Evolutionary conservation across 495 filamentous ascomycete genomes (phyloP).

Genomic region (Penicillium antarcticum): DNA sequence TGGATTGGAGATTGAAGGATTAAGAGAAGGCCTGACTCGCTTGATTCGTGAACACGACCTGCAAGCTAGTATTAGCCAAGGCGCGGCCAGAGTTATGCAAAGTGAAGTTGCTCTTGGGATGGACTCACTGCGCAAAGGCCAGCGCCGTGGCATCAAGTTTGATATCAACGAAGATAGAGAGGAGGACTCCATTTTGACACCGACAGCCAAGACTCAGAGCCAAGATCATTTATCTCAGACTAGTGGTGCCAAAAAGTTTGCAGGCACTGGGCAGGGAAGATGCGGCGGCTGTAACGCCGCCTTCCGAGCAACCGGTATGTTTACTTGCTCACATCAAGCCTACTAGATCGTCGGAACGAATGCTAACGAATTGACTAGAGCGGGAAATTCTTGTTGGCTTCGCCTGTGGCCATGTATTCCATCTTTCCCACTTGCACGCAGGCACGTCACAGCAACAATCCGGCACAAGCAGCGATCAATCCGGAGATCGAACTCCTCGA

Average conservation of each 20-base stretch:
- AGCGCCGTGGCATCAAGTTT: slow-evolving; percentile 82
- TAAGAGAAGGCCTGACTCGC: slow-evolving; percentile 76
- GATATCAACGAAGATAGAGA: slow-evolving; percentile 55
- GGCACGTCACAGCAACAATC: slow-evolving; percentile 32
- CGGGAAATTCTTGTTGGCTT: slow-evolving; percentile 82
- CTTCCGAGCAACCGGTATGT: slow-evolving; percentile 52
- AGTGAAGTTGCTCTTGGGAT: slow-evolving; percentile 85
- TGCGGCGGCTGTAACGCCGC: slow-evolving; percentile 61
- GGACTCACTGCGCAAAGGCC: slow-evolving; percentile 70
- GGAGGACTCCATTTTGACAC: slow-evolving; percentile 27
- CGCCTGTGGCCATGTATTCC: slow-evolving; percentile 88
- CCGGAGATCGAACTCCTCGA: slow-evolving; percentile 28
- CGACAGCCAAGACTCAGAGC: slow-evolving; percentile 33
- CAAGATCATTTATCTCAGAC: slow-evolving; percentile 10
- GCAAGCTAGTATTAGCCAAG: slow-evolving; percentile 83
- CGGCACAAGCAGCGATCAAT: slow-evolving; percentile 8
- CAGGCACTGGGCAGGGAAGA: slow-evolving; percentile 27
- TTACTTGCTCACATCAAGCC: background rate
- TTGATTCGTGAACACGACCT: slow-evolving; percentile 93
- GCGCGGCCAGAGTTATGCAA: slow-evolving; percentile 80
- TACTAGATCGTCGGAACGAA: background rate
- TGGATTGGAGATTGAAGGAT: slow-evolving; percentile 84
- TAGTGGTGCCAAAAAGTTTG: slow-evolving; percentile 20
- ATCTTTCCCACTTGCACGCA: slow-evolving; percentile 70
- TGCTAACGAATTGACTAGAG: slow-evolving; percentile 39